Conservation (phyloP, 164 flowering plant species). For the Nelumbo lutea region DNA sequence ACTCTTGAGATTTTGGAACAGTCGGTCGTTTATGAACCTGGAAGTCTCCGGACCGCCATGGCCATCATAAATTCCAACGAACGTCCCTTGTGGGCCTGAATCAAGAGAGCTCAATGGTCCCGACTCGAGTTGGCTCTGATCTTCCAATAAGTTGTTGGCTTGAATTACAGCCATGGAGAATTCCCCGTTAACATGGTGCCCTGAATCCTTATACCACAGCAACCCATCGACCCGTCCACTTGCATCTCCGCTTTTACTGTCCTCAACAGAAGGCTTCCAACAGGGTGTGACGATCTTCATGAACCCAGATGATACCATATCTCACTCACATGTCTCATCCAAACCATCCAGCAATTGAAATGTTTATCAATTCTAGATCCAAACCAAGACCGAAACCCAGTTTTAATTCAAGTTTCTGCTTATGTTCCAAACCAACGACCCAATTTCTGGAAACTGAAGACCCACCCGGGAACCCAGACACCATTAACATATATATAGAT, state of each 20-base stretch:
- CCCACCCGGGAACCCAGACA: constrained; percentile 20
- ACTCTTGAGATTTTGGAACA: constrained; percentile 60
- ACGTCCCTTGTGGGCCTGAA: constrained; percentile 55
- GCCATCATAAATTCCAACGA: constrained; percentile 67
- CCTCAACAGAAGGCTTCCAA: constrained; percentile 60
- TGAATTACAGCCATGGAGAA: constrained; percentile 88
- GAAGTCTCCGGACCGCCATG: constrained; percentile 68
- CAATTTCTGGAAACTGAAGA: constrained; percentile 20
- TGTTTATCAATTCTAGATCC: constrained; percentile 17
- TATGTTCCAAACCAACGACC: constrained; percentile 14
- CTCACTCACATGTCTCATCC: constrained; percentile 39
- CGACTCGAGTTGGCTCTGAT: constrained; percentile 67
- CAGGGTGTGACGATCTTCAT: constrained; percentile 64
- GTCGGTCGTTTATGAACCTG: constrained; percentile 38
- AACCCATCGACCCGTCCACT: constrained; percentile 60
- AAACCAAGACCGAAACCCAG: constrained; percentile 8
- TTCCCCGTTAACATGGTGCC: constrained; percentile 72
- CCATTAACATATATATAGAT: constrained; percentile 19
- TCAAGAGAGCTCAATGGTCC: constrained; percentile 39
- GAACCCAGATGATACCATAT: constrained; percentile 50
- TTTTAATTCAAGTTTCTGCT: constrained; percentile 16
- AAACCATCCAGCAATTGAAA: constrained; percentile 28
- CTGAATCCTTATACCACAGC: constrained; percentile 80
- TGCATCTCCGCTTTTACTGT: constrained; percentile 49
- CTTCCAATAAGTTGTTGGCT: constrained; percentile 54